phyloP scores from a whole-genome alignment of 208 protist genomes.

The Crithidia fasciculata region DNA sequence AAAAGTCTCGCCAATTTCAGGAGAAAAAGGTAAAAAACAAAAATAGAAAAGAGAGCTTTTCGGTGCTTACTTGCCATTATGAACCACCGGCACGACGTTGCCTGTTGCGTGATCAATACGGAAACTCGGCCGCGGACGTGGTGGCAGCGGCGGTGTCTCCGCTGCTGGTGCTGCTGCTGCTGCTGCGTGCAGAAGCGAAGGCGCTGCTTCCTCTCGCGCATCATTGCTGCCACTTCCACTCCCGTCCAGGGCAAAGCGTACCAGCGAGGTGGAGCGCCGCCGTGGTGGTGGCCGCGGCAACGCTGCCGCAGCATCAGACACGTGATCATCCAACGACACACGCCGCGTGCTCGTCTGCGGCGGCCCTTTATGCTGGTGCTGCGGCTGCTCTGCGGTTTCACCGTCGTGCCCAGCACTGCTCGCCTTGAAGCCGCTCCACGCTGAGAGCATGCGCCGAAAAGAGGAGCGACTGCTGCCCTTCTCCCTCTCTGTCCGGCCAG shows the following conservation, averaged over 20 bases:
- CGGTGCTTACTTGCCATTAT: too few relatives aligned
- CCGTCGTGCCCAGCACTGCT: not conserved
- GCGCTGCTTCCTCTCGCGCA: not conserved
- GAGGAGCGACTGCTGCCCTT: not conserved
- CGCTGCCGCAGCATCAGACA: not conserved
- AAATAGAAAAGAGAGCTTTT: constrained; percentile 2
- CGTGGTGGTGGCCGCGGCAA: not conserved
- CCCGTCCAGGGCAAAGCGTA: constrained; percentile 14
- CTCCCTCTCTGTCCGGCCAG: not conserved
- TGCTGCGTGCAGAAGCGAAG: too few relatives aligned
- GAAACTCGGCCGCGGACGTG: constrained; percentile 12
- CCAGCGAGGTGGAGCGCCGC: not conserved
- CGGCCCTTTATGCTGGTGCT: not conserved
- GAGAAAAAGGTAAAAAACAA: not conserved
- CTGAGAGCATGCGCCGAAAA: constrained; percentile 13
- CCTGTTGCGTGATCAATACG: constrained; percentile 19
- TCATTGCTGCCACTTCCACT: not conserved
- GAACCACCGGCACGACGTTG: constrained; percentile 6
- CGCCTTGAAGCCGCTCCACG: constrained; percentile 13
- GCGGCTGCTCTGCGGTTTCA: not conserved
- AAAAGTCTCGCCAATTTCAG: not conserved
- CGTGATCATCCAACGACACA: not conserved
- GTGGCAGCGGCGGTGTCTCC: constrained; percentile 7
- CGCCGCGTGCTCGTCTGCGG: not conserved
- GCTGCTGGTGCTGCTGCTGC: not conserved